Base-by-base conservation (phyloP, 768 basidiomycete genomes). In the Mycena kentingensis region DNA sequence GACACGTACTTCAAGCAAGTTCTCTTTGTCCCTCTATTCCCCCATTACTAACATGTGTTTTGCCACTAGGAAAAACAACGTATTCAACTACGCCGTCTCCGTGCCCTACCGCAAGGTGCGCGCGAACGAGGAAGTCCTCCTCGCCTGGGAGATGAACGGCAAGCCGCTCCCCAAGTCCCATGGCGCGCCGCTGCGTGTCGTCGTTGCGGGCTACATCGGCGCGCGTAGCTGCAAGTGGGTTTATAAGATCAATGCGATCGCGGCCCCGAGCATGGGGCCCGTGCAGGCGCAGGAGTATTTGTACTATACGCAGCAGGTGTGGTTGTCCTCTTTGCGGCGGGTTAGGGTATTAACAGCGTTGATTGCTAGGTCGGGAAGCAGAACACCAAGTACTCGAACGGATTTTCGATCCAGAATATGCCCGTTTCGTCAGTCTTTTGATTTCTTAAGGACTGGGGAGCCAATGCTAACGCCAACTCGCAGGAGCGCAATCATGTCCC, bases 321-420 rank as follows among this genome's bases (percentile, higher is more conserved):
- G 63, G 57, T 16, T 6, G 16, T 22, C 46, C n/a, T n/a, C n/a
- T n/a, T n/a, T n/a, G 13, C 15, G 4, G n/a, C 24, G 13, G 10
- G 28, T 26, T 19, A 5, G 13, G 12, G 22, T 22, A 15, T 22
- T 26, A 13, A 41, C 18, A 10, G 46, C 16, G 22, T 51, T 51
- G 35, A 27, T 36, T 31, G 18, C 25, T 25, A 80, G 76, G 72
- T 73, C 39, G 79, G 79, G 19, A 82, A 81, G 63, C 78, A 81
- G 51, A 82, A 82, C 52, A 64, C 67, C 5, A 74, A 72, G 54
- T 77, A 76, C 45, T 80, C 78, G 22, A 79, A 77, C 60, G 80
- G 80, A 4, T 82, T 82, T 61, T 79, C 78, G 4, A 82, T 82
- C 53, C 75, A 77, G 54, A 74, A 78, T 46, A 81, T 82, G 80